Conservation (phyloP, 2,329 filamentous ascomycete genomes). For the Parastagonospora avenae region DNA sequence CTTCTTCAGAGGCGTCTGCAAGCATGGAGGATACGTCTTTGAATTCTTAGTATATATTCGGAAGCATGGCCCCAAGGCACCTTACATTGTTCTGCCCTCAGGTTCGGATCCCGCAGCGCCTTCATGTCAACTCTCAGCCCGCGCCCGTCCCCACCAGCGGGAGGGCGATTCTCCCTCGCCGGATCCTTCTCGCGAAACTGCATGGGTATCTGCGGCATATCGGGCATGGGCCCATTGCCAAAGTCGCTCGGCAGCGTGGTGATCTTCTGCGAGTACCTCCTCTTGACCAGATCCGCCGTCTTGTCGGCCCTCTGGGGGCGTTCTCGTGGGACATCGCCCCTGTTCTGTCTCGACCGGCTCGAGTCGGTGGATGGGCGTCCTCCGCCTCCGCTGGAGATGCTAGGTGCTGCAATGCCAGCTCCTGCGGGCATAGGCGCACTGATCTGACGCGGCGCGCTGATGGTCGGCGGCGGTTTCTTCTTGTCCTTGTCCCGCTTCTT, state of each 20-base stretch:
- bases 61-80: constrained; percentile 2
- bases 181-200: constrained; percentile 61
- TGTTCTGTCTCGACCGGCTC: constrained; percentile 39
- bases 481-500: constrained; percentile 64
- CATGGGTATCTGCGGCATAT: constrained; percentile 64
- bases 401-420: constrained; percentile 30
- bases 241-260: constrained; percentile 75
- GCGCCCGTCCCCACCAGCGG: constrained; percentile 55
- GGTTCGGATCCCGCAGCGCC: constrained; percentile 76
- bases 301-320: constrained; percentile 54
- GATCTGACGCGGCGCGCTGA: constrained; percentile 64
- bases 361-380: constrained; percentile 45
- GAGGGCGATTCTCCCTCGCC: constrained; percentile 52
- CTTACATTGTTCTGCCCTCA: constrained; percentile 79
- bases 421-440: constrained; percentile 46
- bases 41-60: constrained; percentile 7
- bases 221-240: constrained; percentile 67
- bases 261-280: constrained; percentile 91
- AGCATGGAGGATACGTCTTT: constrained; percentile 72
- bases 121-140: constrained; percentile 75
- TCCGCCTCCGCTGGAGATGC: constrained; percentile 45
- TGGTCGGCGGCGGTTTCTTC: constrained; percentile 53
- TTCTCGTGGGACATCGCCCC: constrained; percentile 41
- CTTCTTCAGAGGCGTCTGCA: constrained; percentile 83
- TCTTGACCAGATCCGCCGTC: constrained; percentile 85